Conservation (phyloP, 2,329 filamentous ascomycete species). For the Lachnellula arida region DNA sequence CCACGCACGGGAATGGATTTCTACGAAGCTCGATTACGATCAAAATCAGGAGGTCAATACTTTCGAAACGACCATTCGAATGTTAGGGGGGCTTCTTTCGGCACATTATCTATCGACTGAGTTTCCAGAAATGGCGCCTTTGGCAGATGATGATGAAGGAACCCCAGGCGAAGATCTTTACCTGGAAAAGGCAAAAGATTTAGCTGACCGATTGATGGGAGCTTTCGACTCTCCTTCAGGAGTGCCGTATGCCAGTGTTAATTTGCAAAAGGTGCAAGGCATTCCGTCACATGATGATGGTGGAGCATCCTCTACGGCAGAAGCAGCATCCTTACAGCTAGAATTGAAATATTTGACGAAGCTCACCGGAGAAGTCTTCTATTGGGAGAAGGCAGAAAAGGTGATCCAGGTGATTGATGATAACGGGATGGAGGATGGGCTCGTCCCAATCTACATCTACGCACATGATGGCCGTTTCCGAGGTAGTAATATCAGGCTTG, state of each 20-base stretch:
- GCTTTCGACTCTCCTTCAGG: conserved; percentile 87
- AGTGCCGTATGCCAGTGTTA: conserved; percentile 85
- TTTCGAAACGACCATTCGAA: conserved; percentile 96
- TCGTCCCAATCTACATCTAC: conserved; percentile 89
- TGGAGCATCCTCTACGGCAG: conserved; percentile 89
- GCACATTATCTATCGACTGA: conserved; percentile 90
- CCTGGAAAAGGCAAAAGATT: conserved; percentile 89
- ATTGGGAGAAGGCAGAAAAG: conserved; percentile 88
- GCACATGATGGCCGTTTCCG: conserved; percentile 73
- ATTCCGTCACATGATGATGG: conserved; percentile 77
- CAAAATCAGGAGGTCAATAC: conserved; percentile 95
- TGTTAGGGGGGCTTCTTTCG: conserved; percentile 88
- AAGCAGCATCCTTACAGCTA: conserved; percentile 86
- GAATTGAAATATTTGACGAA: conserved; percentile 98
- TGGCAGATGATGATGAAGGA: conserved; percentile 66
- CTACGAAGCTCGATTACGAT: conserved; percentile 75
- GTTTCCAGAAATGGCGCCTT: conserved; percentile 73
- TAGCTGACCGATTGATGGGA: conserved; percentile 79
- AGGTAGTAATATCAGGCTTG: conserved; percentile 81
- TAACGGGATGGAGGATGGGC: conserved; percentile 71
- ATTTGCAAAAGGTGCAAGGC: conserved; percentile 71
- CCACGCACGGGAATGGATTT: conserved; percentile 85
- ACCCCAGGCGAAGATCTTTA: conserved; percentile 83
- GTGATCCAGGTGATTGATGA: conserved; percentile 89
- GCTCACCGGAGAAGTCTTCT: conserved; percentile 84